Base-by-base conservation (phyloP, 345 rosid species). In the Salix udensis region DNA sequence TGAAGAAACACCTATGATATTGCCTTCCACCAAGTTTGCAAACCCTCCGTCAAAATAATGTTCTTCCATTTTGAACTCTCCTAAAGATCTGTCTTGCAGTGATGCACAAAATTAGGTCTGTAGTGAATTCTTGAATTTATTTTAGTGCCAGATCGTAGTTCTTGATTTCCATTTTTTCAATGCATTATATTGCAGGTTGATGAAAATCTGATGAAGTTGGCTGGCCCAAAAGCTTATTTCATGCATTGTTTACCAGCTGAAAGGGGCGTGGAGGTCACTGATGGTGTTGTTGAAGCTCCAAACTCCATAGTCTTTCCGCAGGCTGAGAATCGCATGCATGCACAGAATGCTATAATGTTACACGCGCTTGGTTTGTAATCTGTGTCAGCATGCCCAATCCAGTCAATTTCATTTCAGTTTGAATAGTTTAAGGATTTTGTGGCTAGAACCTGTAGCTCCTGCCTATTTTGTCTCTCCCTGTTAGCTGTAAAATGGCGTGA, bases 201-300 rank as follows among this genome's bases (percentile, higher is more conserved):
- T 71, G 92, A 91, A 86, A 84, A 86, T 65, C 87, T 96, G 7
- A 89, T 96, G 99, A 88, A 92, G 80, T 70, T 92, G 69, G 98
- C 97, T 6, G 97, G 98, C 4, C 87, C 93, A 36, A 86, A 87
- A 83, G 97, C 97, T 73, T 93, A 80, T 79, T 94, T 94, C 85
- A 94, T 96, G 98, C 99, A 96, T 70, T 96, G 99, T 86, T 85
- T 93, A 80, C 99, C 95, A n/a, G 99, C 98, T 13, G 98, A 94
- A 77, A 91, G 98, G 81, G 98, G 97, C 61, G 92, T 90, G 0
- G 98, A 96, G 84, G 97, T 92, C 74, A 96, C 97, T 2, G 89
- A 92, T 50, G 91, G 79, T 62, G 98, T 96, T 37, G 85, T 93
- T 44, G 99, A 94, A 79, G 97, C 98, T 71, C 91, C 97, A 61